Evolutionary conservation across 345 rosid species (phyloP), one percentile per base, ranked within the genome.

Genomic region (Acer yangbiense): DNA sequence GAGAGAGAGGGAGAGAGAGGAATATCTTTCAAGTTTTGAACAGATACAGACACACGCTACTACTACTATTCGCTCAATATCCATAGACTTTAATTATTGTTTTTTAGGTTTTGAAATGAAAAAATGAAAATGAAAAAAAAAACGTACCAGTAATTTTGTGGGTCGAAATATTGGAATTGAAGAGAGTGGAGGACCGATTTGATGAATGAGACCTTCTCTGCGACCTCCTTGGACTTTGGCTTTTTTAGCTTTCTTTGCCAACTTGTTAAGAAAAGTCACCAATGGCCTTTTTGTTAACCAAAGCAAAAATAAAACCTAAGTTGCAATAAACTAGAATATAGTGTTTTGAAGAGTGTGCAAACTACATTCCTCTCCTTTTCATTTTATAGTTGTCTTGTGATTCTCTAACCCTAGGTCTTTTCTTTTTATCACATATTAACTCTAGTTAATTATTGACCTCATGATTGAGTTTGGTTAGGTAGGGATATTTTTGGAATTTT

Each of bases 141-240:
- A 23, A 76, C 83, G 62, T 78, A 83, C 83, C 86, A 83, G 83
- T 65, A 32, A 9, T 67, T 35, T 78, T 46, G 23, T 21, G 58
- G n/a, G 72, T 35, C 71, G 75, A 25, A 17, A 44, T 3, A 62
- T 12, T 74, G 17, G 75, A 54, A 54, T 32, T 62, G 57, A 20
- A 23, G 17, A 25, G 44, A 29, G 21, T 72, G 66, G 73, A 43
- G 65, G 21, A 18, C 60, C 67, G 18, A 8, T 60, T 43, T 76
- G 70, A 62, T 60, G 69, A 55, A 70, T 76, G 76, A 74, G 71
- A 76, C 73, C 58, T 72, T 60, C 43, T 13, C 50, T 20, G 57
- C 48, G 63, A 43, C 68, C 78, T 64, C 77, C 74, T 41, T 71
- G 23, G 46, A 29, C 78, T 70, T 76, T 81, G 77, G 71, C 77